A percentile compares a stretch with the other conserved stretches of the same genome.
phyloP scores from a whole-genome alignment of 1,284 basidiomycete species.

The Vanrija pseudolonga region DNA sequence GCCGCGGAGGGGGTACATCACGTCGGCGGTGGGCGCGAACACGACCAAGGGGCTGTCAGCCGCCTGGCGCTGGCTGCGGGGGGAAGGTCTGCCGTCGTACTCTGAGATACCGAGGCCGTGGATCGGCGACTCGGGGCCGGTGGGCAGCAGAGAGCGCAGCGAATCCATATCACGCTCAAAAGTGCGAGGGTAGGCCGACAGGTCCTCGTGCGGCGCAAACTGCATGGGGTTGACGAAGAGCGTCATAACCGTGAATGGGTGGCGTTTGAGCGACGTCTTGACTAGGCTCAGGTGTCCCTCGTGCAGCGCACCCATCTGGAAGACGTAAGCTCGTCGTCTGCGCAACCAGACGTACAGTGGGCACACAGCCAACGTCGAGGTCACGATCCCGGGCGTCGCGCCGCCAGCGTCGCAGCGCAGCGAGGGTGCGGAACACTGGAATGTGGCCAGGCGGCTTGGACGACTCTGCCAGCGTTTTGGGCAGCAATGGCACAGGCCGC shows the following conservation, averaged over 20 bases:
- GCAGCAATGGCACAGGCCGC: no score
- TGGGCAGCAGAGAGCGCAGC: constrained; percentile 60
- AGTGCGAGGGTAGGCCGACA: constrained; percentile 85
- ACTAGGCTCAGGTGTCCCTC: constrained; percentile 84
- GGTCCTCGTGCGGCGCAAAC: constrained; percentile 93
- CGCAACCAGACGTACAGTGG: constrained; percentile 56
- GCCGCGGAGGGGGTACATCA: constrained; percentile 79
- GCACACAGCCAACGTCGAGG: constrained; percentile 81
- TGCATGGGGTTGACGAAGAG: constrained; percentile 98
- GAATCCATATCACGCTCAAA: constrained; percentile 54
- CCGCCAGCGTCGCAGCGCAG: constrained; percentile 73
- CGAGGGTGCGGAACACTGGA: constrained; percentile 69
- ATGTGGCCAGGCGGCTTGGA: constrained; percentile 50
- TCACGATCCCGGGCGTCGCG: constrained; percentile 58
- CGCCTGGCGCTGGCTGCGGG: background rate
- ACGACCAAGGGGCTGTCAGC: constrained; percentile 59
- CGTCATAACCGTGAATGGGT: constrained; percentile 85
- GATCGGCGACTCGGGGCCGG: constrained; percentile 34
- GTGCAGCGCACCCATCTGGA: constrained; percentile 89
- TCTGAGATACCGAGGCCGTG: constrained; percentile 36
- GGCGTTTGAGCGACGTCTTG: constrained; percentile 64
- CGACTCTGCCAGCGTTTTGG: no score
- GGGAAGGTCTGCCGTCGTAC: constrained; percentile 18
- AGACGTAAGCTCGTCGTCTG: background rate
- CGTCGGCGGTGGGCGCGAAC: constrained; percentile 69